These are phyloP conservation scores for Trifolium repens DNA, from an alignment of 306 rosid genomes.

Conservation along the genomic window DNA sequence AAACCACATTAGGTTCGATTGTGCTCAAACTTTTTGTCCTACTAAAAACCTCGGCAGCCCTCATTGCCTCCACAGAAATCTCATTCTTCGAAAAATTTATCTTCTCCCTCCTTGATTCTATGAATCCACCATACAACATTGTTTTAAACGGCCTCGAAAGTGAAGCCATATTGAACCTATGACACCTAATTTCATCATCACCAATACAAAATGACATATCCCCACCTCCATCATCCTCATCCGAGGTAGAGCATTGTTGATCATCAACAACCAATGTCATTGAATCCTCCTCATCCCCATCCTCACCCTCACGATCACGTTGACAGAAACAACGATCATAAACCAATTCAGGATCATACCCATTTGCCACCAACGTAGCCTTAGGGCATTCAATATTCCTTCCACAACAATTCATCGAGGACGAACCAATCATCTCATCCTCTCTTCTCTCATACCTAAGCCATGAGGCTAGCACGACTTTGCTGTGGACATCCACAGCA, in stretches of 20 bases:
- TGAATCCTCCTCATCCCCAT: not conserved
- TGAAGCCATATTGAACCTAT: constrained; percentile 62
- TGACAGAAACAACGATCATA: constrained; percentile 63
- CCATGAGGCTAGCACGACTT: constrained; percentile 79
- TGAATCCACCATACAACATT: constrained; percentile 82
- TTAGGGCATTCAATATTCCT: constrained; percentile 75
- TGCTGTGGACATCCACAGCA: constrained; percentile 70
- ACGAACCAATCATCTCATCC: constrained; percentile 69
- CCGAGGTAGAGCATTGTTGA: constrained; percentile 62
- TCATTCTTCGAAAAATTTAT: constrained; percentile 72
- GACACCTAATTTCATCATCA: constrained; percentile 70
- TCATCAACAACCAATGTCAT: constrained; percentile 15
- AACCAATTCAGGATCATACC: constrained; percentile 68
- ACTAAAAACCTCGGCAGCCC: constrained; percentile 73
- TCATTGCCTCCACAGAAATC: constrained; percentile 69
- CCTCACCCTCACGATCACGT: not conserved
- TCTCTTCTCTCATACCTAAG: constrained; percentile 78
- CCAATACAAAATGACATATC: constrained; percentile 75
- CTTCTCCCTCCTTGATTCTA: constrained; percentile 67
- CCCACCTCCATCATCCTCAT: constrained; percentile 62
- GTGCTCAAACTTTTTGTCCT: constrained; percentile 60
- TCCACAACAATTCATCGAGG: constrained; percentile 71
- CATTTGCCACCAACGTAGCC: constrained; percentile 59
- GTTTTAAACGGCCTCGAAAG: constrained; percentile 69
- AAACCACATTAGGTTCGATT: constrained; percentile 53